phyloP scores from a whole-genome alignment of 495 filamentous ascomycete genomes.

The Aspergillus bridgeri region DNA sequence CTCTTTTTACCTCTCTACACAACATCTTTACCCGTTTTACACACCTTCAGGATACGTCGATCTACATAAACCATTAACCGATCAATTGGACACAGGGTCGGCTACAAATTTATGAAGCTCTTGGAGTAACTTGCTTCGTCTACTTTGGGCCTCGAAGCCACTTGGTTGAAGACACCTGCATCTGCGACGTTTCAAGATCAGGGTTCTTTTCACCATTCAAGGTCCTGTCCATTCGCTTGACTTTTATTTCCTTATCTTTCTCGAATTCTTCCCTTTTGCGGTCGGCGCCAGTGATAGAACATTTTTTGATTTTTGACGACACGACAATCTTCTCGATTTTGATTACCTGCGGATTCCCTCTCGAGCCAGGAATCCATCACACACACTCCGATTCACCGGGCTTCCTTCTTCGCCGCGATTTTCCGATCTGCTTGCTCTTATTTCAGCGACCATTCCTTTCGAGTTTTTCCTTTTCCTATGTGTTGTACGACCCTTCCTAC shows the following conservation, averaged over 20 bases:
- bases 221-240: slow-evolving; percentile 19
- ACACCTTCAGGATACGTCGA: neutral
- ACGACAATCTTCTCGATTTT: slow-evolving; percentile 1
- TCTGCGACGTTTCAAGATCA: neutral
- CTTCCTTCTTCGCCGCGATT: neutral
- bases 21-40: neutral
- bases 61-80: neutral
- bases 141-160: neutral
- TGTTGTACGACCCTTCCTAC: slow-evolving; percentile 23
- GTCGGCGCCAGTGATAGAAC: slow-evolving; percentile 4
- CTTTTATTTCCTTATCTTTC: neutral
- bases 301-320: slow-evolving; percentile 10
- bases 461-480: slow-evolving; percentile 30
- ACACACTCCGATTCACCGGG: neutral
- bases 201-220: neutral
- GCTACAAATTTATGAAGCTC: neutral
- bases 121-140: neutral
- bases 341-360: neutral
- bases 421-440: slow-evolving; percentile 1
- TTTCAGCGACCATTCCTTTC: slow-evolving; percentile 16
- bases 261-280: slow-evolving; percentile 12
- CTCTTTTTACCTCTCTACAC: neutral
- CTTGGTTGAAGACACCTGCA: neutral
- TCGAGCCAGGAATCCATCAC: neutral
- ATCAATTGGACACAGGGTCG: neutral